These are phyloP conservation scores for Populus ilicifolia DNA, from an alignment of 345 rosid species.

Conservation along the genomic window DNA sequence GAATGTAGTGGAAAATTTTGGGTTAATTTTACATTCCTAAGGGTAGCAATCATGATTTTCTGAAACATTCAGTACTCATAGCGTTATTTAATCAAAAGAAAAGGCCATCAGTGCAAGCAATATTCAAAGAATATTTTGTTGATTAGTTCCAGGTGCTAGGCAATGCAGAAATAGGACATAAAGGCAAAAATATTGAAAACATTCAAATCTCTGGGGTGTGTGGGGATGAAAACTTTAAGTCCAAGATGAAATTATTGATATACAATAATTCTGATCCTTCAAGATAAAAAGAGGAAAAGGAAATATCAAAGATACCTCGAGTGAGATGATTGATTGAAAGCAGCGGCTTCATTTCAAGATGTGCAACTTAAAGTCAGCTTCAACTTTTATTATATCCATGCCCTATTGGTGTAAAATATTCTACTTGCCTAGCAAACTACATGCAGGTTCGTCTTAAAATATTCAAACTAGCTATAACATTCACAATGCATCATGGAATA, in stretches of 20 bases:
- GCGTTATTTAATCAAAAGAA: background rate
- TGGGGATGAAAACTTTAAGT: background rate
- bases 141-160: background rate
- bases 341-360: background rate
- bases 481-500: background rate
- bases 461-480: background rate
- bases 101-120: background rate
- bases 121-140: background rate
- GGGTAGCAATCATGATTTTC: background rate
- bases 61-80: background rate
- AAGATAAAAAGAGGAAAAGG: background rate
- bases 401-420: background rate
- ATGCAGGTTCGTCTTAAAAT: background rate
- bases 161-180: background rate
- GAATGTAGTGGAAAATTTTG: background rate
- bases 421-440: background rate
- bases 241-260: background rate
- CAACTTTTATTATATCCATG: background rate
- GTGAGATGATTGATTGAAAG: background rate
- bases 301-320: background rate
- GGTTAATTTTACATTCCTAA: background rate
- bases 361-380: background rate
- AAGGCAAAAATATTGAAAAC: background rate
- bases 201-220: background rate
- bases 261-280: background rate